Percentiles rank a stretch among this genome's conserved stretches.
phyloP scores from a whole-genome alignment of 805 yeast genomes.

The Starmerella gropengiesseri region DNA sequence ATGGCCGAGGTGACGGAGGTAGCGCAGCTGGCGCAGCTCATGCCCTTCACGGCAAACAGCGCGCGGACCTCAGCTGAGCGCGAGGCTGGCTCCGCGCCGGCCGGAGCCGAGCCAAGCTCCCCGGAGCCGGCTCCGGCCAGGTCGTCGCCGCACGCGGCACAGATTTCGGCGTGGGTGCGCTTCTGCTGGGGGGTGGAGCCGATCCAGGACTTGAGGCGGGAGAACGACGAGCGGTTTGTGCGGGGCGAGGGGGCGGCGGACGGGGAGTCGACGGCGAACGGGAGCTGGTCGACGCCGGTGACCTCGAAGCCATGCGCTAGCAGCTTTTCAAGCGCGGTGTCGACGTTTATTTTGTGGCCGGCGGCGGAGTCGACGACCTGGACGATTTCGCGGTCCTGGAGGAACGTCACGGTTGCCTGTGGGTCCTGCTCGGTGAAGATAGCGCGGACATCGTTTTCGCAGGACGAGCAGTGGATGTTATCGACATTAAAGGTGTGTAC shows the following conservation, averaged over 20 bases:
- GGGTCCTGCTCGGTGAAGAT: constrained; percentile 26
- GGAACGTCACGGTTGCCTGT: constrained; percentile 21
- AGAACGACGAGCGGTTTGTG: constrained; percentile 1
- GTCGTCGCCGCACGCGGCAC: constrained; percentile 15
- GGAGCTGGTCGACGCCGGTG: constrained; percentile 12
- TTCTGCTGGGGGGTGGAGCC: constrained; percentile 1
- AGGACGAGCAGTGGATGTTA: constrained; percentile 48
- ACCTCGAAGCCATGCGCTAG: constrained; percentile 26
- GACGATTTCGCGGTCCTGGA: constrained; percentile 26
- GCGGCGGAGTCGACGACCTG: constrained; percentile 19
- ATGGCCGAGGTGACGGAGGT: constrained; percentile 39
- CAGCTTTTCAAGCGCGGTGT: constrained; percentile 15
- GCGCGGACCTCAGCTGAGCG: constrained; percentile 34
- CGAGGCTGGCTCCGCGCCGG: not conserved
- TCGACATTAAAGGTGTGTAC: constrained; percentile 26
- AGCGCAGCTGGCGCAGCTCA: constrained; percentile 59
- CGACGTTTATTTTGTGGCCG: constrained; percentile 11
- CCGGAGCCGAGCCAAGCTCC: not conserved
- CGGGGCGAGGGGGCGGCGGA: not conserved
- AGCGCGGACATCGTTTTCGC: constrained; percentile 34
- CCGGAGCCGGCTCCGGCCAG: not conserved
- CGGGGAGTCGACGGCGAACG: not conserved
- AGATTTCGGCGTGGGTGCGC: constrained; percentile 20
- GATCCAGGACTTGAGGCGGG: constrained; percentile 2
- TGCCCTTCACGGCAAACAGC: constrained; percentile 47